Percentiles rank a stretch among this genome's conserved stretches.
phyloP scores from a whole-genome alignment of 768 basidiomycete genomes.

The Calvatia gigantea region DNA sequence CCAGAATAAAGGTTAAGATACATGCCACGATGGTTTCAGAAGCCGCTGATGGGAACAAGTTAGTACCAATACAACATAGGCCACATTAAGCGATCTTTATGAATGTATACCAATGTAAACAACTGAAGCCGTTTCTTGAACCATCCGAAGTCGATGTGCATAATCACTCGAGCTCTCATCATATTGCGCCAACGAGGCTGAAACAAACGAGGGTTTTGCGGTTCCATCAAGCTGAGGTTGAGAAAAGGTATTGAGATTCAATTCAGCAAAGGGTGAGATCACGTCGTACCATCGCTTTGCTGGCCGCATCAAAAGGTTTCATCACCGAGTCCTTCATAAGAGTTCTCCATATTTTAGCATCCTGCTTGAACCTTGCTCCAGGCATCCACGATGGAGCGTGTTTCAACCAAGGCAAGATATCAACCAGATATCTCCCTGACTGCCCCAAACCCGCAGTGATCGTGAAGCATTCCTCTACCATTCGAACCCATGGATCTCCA shows the following conservation, averaged over 20 bases:
- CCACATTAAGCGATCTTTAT: too few relatives aligned
- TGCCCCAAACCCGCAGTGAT: background rate
- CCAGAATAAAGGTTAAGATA: conserved; percentile 43
- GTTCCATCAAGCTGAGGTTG: conserved; percentile 35
- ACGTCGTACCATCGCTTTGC: background rate
- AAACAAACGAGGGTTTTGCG: conserved; percentile 41
- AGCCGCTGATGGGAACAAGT: conserved; percentile 28
- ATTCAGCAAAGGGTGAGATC: background rate
- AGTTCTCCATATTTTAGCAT: background rate
- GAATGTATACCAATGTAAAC: conserved; percentile 20
- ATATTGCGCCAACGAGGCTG: conserved; percentile 34
- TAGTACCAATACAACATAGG: background rate
- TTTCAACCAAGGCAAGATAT: conserved; percentile 2
- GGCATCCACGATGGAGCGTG: conserved; percentile 5
- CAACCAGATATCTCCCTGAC: conserved; percentile 3
- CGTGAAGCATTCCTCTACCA: background rate
- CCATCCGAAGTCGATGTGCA: conserved; percentile 31
- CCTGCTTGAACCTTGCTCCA: conserved; percentile 7
- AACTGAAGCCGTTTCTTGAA: conserved; percentile 29
- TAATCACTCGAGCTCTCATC: conserved; percentile 25
- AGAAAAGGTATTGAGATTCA: background rate
- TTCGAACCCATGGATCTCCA: background rate
- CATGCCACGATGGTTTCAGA: conserved; percentile 47
- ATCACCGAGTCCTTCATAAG: background rate
- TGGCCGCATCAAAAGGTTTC: conserved; percentile 1